These are phyloP conservation scores for Betula pendula DNA, from an alignment of 306 rosid genomes.

Conservation along the genomic window DNA sequence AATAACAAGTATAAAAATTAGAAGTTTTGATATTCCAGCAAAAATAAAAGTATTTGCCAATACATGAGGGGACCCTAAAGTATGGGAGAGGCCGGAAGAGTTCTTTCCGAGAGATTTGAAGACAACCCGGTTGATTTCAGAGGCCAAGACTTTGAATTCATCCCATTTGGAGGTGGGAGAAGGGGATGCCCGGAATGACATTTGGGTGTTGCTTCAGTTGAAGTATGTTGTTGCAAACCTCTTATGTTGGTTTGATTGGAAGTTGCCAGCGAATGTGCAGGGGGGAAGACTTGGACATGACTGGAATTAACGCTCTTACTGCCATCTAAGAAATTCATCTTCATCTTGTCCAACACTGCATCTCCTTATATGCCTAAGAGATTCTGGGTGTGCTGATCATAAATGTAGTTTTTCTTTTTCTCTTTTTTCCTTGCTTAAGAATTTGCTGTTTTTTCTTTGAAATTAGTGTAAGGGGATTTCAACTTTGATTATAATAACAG, in stretches of 20 bases:
- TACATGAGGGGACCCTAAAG: slow-evolving; percentile 27
- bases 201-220: slow-evolving; percentile 18
- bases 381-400: no score
- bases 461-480: no score
- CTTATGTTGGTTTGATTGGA: slow-evolving; percentile 5
- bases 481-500: no score
- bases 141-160: slow-evolving; percentile 26
- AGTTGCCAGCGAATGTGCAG: no score
- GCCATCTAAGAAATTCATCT: not conserved
- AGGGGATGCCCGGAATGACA: slow-evolving; percentile 35
- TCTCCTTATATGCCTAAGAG: not conserved
- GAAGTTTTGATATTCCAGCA: slow-evolving; percentile 19
- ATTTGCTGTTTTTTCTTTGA: no score
- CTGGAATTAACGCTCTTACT: not conserved
- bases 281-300: not conserved
- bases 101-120: slow-evolving; percentile 43
- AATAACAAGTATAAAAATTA: not conserved
- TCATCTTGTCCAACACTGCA: not conserved
- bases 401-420: no score
- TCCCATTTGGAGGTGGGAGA: slow-evolving; percentile 40
- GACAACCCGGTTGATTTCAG: not conserved
- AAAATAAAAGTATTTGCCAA: slow-evolving; percentile 32
- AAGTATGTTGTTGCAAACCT: slow-evolving; percentile 21
- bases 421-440: no score
- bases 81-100: slow-evolving; percentile 37